Base-by-base conservation (phyloP, 306 rosid species). In the Cyclanthera cordifolia region DNA sequence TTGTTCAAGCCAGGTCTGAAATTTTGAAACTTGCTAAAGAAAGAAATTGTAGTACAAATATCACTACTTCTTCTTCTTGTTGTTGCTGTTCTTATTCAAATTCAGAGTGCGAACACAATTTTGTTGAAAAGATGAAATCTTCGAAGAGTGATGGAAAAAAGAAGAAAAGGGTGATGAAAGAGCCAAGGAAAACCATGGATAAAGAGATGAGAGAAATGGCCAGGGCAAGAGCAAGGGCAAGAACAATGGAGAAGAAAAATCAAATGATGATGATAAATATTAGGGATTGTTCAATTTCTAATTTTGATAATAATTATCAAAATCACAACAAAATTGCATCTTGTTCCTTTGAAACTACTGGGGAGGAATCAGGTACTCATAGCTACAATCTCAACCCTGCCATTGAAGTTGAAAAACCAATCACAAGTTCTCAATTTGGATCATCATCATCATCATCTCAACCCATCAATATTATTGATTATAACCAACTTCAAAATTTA, bases 51-150 rank as follows among this genome's bases (percentile, higher is more conserved):
- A 34, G 41, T 45, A 3, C 47, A n/a, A n/a, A n/a, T 16, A 4
- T 6, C 41, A 34, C 41, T 34, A 34, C 41, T 34, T 0, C 7
- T 51, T 20, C 1, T 23, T 53, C 41, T 34, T 4, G 0, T 19
- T 17, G 10, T 20, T 51, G 15, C 21, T 20, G 15, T 53, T n/a
- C n/a, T n/a, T 4, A 54, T 54, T 55, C 61, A 32, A 82, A 82
- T 70, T 91, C 97, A 0, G 97, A 90, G 47, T 72, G 95, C 28
- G 95, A 85, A n/a, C n/a, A n/a, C 75, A 91, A 17, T 71, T 69
- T 34, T 47, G 76, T 9, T 46, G 34, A 45, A 59, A 56, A n/a
- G 49, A 64, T 32, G 23, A 12, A 48, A 52, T 54, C 19, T 47
- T 50, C 6, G 53, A 17, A 50, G 11, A 50, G 53, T 16, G 53